Percentiles rank a stretch among this genome's conserved stretches.
Evolutionary conservation across 148 eudicot species (phyloP).

Genomic region (Arbutus unedo): DNA sequence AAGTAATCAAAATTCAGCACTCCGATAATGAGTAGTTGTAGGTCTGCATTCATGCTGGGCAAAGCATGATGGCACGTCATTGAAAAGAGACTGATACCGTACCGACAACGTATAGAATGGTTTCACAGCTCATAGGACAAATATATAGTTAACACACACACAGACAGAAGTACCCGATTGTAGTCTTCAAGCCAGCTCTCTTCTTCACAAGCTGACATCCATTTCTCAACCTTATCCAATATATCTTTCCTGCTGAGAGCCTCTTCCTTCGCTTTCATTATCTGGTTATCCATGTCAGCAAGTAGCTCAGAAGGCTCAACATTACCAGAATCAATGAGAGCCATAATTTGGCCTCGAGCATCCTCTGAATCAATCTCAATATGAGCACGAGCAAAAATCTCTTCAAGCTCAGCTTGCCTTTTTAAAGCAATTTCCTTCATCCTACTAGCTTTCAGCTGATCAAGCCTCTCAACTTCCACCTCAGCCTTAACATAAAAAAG

Average conservation of each 20-base stretch:
- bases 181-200: conserved; percentile 99
- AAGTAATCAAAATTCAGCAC: neutral
- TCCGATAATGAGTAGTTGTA: neutral
- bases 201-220: conserved; percentile 99
- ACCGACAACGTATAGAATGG: neutral
- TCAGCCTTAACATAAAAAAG: conserved; percentile 59
- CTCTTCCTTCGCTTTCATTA: conserved; percentile 88
- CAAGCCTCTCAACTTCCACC: conserved; percentile 95
- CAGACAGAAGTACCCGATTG: conserved; percentile 53
- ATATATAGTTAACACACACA: neutral
- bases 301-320: conserved; percentile 91
- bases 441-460: conserved; percentile 84
- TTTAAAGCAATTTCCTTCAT: conserved; percentile 99
- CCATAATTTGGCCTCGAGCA: conserved; percentile 77
- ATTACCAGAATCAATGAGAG: conserved; percentile 80
- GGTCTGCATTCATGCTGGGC: neutral
- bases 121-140: neutral
- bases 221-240: conserved; percentile 95
- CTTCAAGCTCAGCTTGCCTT: conserved; percentile 91
- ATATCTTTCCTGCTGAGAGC: conserved; percentile 89
- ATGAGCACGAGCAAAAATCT: conserved; percentile 87
- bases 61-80: neutral
- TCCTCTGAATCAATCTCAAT: conserved; percentile 87
- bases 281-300: conserved; percentile 97
- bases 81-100: too few relatives aligned